phyloP scores from a whole-genome alignment of 148 eudicot genomes.

The Rhododendron ferrugineum region DNA sequence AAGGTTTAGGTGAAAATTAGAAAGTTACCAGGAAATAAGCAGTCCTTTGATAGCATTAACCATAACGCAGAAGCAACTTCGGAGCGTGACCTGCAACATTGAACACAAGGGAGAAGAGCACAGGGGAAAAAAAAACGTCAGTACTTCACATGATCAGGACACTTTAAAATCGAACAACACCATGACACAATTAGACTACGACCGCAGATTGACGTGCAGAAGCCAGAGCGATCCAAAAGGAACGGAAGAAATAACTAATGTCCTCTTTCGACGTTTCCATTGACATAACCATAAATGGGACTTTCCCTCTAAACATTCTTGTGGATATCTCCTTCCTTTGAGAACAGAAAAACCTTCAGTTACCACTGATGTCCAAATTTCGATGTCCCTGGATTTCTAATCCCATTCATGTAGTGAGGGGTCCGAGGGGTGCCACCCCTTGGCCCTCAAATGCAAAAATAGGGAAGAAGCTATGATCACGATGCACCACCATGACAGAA shows the following conservation, averaged over 20 bases:
- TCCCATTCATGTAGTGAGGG: too few relatives aligned
- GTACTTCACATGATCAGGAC: neutral
- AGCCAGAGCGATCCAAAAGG: neutral
- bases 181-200: too few relatives aligned
- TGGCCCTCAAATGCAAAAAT: too few relatives aligned
- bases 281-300: too few relatives aligned
- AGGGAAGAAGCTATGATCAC: too few relatives aligned
- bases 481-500: too few relatives aligned
- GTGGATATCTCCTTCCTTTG: neutral
- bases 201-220: too few relatives aligned
- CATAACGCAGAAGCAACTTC: slow-evolving; percentile 27
- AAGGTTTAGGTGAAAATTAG: neutral
- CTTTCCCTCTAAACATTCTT: neutral
- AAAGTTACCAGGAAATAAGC: slow-evolving; percentile 52
- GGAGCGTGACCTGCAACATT: slow-evolving; percentile 14
- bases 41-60: slow-evolving; percentile 62
- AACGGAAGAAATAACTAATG: neutral
- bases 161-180: neutral
- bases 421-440: too few relatives aligned
- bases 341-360: too few relatives aligned
- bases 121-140: neutral
- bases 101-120: neutral
- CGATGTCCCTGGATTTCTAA: too few relatives aligned
- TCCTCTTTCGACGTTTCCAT: neutral
- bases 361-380: too few relatives aligned